phyloP scores from a whole-genome alignment of 1,284 basidiomycete genomes.

The Puccinia horiana region DNA sequence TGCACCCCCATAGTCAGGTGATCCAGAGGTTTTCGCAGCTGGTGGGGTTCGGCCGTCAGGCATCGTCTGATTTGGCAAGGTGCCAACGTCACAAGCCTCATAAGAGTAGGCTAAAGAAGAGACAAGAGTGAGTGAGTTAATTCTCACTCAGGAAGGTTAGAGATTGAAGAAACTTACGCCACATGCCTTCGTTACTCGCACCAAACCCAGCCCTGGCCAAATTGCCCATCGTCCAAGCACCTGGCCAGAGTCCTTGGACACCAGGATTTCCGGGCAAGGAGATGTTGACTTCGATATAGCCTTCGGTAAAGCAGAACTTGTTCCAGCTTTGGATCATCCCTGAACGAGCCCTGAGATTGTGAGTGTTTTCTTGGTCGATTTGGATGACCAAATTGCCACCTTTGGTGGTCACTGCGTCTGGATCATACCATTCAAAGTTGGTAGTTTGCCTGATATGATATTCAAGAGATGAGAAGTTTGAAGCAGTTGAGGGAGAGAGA shows the following conservation, averaged over 20 bases:
- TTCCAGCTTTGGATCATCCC: slow-evolving; percentile 73
- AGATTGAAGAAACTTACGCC: slow-evolving; percentile 69
- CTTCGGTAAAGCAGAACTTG: slow-evolving; percentile 89
- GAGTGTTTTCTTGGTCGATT: slow-evolving; percentile 63
- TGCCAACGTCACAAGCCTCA: slow-evolving; percentile 68
- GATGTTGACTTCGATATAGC: slow-evolving; percentile 78
- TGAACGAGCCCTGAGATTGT: slow-evolving; percentile 76
- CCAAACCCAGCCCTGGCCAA: slow-evolving; percentile 78
- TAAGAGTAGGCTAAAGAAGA: slow-evolving; percentile 66
- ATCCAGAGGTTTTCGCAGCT: slow-evolving; percentile 53
- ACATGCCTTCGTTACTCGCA: slow-evolving; percentile 76
- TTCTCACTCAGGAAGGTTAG: slow-evolving; percentile 70
- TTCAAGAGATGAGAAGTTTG: slow-evolving; percentile 60
- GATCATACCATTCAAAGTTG: slow-evolving; percentile 59
- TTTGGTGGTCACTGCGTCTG: slow-evolving; percentile 57
- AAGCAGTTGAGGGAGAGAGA: not conserved
- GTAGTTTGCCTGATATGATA: slow-evolving; percentile 22
- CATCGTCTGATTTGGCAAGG: slow-evolving; percentile 59
- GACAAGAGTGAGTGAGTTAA: not conserved
- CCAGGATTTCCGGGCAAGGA: slow-evolving; percentile 75
- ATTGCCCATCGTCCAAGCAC: slow-evolving; percentile 86
- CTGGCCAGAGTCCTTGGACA: slow-evolving; percentile 60
- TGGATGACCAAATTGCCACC: slow-evolving; percentile 77
- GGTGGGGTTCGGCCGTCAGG: slow-evolving; percentile 53
- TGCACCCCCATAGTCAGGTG: slow-evolving; percentile 52